A percentile compares a stretch with the other conserved stretches of the same genome.
Conservation (phyloP, 257 asterid species). For the Solanum chmielewskii region DNA sequence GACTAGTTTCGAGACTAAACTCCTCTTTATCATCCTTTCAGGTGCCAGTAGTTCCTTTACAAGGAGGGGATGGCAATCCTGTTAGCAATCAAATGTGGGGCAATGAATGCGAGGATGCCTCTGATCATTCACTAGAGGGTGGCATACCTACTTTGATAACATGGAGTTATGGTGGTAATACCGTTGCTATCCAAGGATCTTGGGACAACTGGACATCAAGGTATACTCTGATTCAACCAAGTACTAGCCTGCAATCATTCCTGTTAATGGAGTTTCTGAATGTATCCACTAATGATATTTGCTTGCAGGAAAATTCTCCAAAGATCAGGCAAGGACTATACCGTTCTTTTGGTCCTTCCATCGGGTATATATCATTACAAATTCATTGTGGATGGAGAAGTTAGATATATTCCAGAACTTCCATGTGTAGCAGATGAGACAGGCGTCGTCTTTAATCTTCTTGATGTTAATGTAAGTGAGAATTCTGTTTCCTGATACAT, state of each 20-base stretch:
- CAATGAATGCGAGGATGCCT: constrained; percentile 1
- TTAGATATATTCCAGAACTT: constrained; percentile 61
- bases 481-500: not conserved
- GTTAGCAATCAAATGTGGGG: constrained; percentile 25
- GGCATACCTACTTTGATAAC: constrained; percentile 23
- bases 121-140: not conserved
- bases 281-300: not conserved
- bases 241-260: not conserved
- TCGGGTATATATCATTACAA: constrained; percentile 67
- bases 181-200: constrained; percentile 77
- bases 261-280: not conserved
- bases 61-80: constrained; percentile 33
- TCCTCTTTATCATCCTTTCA: constrained; percentile 18
- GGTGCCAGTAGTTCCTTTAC: constrained; percentile 62
- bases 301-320: constrained; percentile 63
- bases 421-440: constrained; percentile 60
- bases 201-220: constrained; percentile 95
- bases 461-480: constrained; percentile 68
- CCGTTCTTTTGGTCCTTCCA: constrained; percentile 72
- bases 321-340: constrained; percentile 83
- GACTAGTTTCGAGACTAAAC: not conserved
- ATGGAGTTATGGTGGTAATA: constrained; percentile 46
- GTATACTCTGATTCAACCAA: constrained; percentile 17
- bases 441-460: constrained; percentile 58
- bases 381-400: constrained; percentile 75